Percentiles rank a stretch among this genome's conserved stretches.
phyloP scores from a whole-genome alignment of 2,329 filamentous ascomycete genomes.

The Microcyclospora pomicola region DNA sequence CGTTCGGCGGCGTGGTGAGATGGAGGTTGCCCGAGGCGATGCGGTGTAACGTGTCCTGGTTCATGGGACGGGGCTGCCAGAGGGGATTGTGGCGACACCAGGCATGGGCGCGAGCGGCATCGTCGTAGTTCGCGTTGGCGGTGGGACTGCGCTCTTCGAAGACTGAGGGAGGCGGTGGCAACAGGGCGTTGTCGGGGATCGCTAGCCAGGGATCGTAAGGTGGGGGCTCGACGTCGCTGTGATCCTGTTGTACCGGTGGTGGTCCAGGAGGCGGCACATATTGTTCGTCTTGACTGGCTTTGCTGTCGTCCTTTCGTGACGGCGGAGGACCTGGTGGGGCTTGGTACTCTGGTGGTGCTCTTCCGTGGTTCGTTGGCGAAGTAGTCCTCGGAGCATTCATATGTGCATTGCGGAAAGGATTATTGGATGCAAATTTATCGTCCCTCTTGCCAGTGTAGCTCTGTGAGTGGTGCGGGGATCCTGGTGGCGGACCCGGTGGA shows the following conservation, averaged over 20 bases:
- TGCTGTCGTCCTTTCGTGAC: constrained; percentile 7
- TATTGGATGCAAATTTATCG: constrained; percentile 5
- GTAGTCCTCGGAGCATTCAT: not conserved
- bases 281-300: constrained; percentile 6
- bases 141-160: constrained; percentile 52
- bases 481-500: constrained; percentile 20
- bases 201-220: constrained; percentile 59
- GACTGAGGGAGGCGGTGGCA: constrained; percentile 59
- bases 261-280: constrained; percentile 24
- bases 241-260: constrained; percentile 7
- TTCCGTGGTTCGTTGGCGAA: not conserved
- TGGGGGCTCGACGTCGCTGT: constrained; percentile 30
- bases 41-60: constrained; percentile 28
- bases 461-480: constrained; percentile 4
- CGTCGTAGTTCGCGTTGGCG: constrained; percentile 52
- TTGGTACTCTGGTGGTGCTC: constrained; percentile 11
- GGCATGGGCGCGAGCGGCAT: constrained; percentile 48
- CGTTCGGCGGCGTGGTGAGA: constrained; percentile 31
- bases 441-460: not conserved
- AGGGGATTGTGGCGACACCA: constrained; percentile 54
- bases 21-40: constrained; percentile 37
- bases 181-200: constrained; percentile 57
- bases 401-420: constrained; percentile 7
- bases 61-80: constrained; percentile 33
- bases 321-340: constrained; percentile 21